Percentiles rank a stretch among this genome's conserved stretches.
These are phyloP conservation scores for Phytophthora pistaciae DNA, from an alignment of 352 stramenopile genomes.

Conservation along the genomic window DNA sequence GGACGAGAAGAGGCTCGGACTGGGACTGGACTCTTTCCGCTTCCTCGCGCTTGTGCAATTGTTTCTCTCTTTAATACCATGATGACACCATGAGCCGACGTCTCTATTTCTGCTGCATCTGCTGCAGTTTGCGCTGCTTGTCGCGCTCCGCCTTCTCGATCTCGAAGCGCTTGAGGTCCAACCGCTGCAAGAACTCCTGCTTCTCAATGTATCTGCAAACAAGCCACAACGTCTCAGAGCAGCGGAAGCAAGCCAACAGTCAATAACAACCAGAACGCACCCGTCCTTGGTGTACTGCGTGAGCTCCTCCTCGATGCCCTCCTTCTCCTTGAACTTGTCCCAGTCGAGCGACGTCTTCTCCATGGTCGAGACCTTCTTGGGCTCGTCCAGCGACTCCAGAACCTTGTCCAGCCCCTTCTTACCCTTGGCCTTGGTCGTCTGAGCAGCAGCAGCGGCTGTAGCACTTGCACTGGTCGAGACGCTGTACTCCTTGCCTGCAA, in stretches of 20 bases:
- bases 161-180: constrained; percentile 91
- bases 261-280: constrained; percentile 32
- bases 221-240: background rate
- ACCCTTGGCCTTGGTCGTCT: background rate
- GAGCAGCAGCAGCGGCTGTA: background rate
- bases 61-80: constrained; percentile 2
- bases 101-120: constrained; percentile 43
- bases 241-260: background rate
- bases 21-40: background rate
- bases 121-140: constrained; percentile 66
- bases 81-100: constrained; percentile 1
- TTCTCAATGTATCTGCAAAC: constrained; percentile 92
- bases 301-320: constrained; percentile 94
- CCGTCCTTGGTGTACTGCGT: constrained; percentile 94
- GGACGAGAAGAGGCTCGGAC: background rate
- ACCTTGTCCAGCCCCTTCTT: constrained; percentile 83
- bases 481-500: constrained; percentile 86
- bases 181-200: constrained; percentile 94
- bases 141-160: constrained; percentile 91
- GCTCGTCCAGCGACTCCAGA: constrained; percentile 85
- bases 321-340: constrained; percentile 95
- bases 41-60: constrained; percentile 15
- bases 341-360: constrained; percentile 96
- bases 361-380: constrained; percentile 95
- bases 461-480: constrained; percentile 22